These are phyloP conservation scores for Diddensiella transvaalensis DNA, from an alignment of 805 yeast genomes.

Conservation along the genomic window DNA sequence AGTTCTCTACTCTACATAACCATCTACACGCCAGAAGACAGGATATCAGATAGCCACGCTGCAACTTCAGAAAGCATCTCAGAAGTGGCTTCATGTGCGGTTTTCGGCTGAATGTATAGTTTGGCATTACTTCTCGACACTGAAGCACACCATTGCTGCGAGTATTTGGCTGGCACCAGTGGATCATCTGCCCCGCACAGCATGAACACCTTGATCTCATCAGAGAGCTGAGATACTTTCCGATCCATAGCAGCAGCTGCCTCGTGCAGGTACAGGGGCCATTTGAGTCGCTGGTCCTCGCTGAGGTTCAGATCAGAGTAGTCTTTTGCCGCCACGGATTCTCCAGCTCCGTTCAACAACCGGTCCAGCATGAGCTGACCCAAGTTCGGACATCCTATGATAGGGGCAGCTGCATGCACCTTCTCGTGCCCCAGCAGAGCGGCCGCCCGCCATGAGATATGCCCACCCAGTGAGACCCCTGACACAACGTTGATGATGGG, in stretches of 20 bases:
- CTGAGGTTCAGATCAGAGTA: not conserved
- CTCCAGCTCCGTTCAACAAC: slow-evolving; percentile 3
- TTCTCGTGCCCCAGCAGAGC: slow-evolving; percentile 18
- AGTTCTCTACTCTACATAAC: too few relatives aligned
- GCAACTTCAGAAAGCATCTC: slow-evolving; percentile 28
- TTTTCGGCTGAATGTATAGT: slow-evolving; percentile 29
- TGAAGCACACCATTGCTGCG: slow-evolving; percentile 31
- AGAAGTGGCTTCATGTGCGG: slow-evolving; percentile 32
- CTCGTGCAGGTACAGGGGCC: slow-evolving; percentile 16
- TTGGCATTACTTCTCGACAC: slow-evolving; percentile 21
- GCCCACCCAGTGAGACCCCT: slow-evolving; percentile 59
- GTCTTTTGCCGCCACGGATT: slow-evolving; percentile 9
- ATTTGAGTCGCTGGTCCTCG: not conserved
- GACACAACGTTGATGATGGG: slow-evolving; percentile 37
- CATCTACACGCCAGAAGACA: not conserved
- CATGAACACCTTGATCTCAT: slow-evolving; percentile 27
- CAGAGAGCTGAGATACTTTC: slow-evolving; percentile 14
- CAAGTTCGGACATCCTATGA: slow-evolving; percentile 49
- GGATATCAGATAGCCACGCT: slow-evolving; percentile 23
- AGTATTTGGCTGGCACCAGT: slow-evolving; percentile 35
- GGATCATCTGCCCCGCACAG: slow-evolving; percentile 36
- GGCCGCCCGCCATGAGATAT: slow-evolving; percentile 48
- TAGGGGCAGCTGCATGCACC: slow-evolving; percentile 42
- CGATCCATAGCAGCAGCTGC: slow-evolving; percentile 15
- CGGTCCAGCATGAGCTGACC: slow-evolving; percentile 41